Evolutionary conservation across 306 rosid genomes (phyloP), one percentile per base, ranked within the genome.

Genomic region (Sesbania bispinosa): DNA sequence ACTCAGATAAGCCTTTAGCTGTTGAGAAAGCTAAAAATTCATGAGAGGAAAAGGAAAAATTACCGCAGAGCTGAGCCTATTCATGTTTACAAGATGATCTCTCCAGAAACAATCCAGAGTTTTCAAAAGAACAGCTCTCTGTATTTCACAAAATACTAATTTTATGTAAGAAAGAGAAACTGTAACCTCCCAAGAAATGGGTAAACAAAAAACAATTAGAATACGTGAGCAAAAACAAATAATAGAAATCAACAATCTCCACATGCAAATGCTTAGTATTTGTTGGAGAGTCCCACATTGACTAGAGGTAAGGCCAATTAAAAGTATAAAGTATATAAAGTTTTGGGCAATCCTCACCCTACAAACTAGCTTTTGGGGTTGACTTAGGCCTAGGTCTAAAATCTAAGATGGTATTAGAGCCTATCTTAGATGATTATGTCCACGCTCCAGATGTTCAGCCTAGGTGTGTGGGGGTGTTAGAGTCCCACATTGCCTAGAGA

Each of bases 31-130:
- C 45, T 50, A 83, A 77, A 62, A 76, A 47, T 42, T 33, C 19
- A 69, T 21, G 32, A 26, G 21, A 50, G 75, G 16, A 81, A 54
- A 61, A 38, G 53, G 46, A 53, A 16, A 52, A 30, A 19, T 62
- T 94, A 94, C 97, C 90, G 97, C 97, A 45, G 97, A 94, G 78
- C 90, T 94, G 68, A 90, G 97, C 48, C 88, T 82, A 77, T 94
- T 94, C 98, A 94, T 94, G 92, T 94, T 94, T 74, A 94, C 75
- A 32, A 94, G 98, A 82, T 90, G 97, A 86, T 94, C 97, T 75
- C 96, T 89, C 98, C 98, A 94, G 86, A 94, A 94, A 79, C 90
- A 80, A 77, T 94, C 98, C 4, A 94, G 89, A 53, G 96, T 87
- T 87, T 94, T 88, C 81, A 94, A 92, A 83, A 94, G 86, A 80